Base-by-base conservation (phyloP, 192 early-diverging fungal genomes). In the Polychytrium aggregatum region DNA sequence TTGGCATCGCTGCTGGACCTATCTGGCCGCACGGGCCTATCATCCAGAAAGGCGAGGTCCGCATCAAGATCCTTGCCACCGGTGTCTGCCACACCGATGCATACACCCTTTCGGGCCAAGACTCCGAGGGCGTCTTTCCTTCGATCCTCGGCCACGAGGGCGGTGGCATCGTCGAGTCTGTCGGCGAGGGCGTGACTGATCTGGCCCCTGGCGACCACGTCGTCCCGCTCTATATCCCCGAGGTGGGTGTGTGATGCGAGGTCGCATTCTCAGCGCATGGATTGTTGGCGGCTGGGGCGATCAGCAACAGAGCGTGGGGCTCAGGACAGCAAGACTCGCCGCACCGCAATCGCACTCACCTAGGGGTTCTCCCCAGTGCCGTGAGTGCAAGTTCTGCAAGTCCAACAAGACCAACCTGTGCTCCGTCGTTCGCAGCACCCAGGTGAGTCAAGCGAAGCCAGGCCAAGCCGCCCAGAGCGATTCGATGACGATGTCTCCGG, bases 381-480 rank as follows among this genome's bases (percentile, higher is more conserved):
- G 76, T 34, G 62, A 88, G 57, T 98, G 95, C 84, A 96, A 96
- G 70, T 94, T 98, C 71, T 98, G 95, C 78, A 90, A 74, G 53
- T 86, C 82, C 56, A 85, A 85, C 53, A 98, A 98, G 69, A 98
- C 94, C 38, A 98, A 98, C 68, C 78, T 98, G 16, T 98, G 94
- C 73, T 82, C 84, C 28, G 70, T 82, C 28, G 79, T 98, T 31
- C 76, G 94, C 46, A 79, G 78, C 28, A 98, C 92, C 27, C 94
- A 97, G 76, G 60, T 39, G 53, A 49, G 13, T 33, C 31, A 11
- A n/a, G n/a, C n/a, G n/a, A n/a, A n/a, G n/a, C n/a, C n/a, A n/a
- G n/a, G n/a, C n/a, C n/a, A n/a, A n/a, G n/a, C n/a, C n/a, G n/a
- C n/a, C n/a, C n/a, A n/a, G n/a, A n/a, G n/a, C n/a, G n/a, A n/a